phyloP scores from a whole-genome alignment of 306 rosid species.

The Delonix regia region DNA sequence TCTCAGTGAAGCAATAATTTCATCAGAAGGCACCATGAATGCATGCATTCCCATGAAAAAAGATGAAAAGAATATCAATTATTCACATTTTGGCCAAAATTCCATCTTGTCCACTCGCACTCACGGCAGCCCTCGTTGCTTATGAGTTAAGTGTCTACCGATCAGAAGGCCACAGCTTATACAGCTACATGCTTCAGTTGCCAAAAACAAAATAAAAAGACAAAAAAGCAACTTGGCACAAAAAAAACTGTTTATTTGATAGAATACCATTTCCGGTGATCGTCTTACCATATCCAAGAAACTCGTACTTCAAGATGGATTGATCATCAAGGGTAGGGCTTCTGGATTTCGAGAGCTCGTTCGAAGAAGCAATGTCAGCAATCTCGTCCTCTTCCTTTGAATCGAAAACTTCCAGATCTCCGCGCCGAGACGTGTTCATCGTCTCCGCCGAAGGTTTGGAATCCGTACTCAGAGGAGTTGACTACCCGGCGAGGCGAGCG shows the following conservation, averaged over 20 bases:
- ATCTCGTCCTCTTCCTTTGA: slow-evolving; percentile 64
- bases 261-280: slow-evolving; percentile 18
- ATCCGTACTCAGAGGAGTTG: slow-evolving; percentile 32
- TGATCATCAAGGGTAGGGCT: slow-evolving; percentile 45
- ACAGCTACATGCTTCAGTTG: neutral
- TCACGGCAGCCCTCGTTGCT: neutral
- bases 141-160: neutral
- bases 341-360: slow-evolving; percentile 31
- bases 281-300: slow-evolving; percentile 54
- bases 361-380: slow-evolving; percentile 37
- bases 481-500: slow-evolving; percentile 30
- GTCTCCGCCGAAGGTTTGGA: slow-evolving; percentile 25
- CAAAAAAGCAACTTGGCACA: neutral
- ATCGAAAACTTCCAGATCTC: slow-evolving; percentile 63
- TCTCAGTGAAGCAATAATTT: neutral
- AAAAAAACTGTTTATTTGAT: neutral
- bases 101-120: neutral
- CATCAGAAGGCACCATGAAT: neutral
- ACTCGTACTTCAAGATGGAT: slow-evolving; percentile 34
- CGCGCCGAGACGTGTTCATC: slow-evolving; percentile 58
- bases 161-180: neutral
- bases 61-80: neutral
- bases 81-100: neutral
- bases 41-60: neutral
- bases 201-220: neutral